Evolutionary conservation across 2,329 filamentous ascomycete genomes (phyloP), one percentile per base, ranked within the genome.

Genomic region (Sclerotinia nivalis): DNA sequence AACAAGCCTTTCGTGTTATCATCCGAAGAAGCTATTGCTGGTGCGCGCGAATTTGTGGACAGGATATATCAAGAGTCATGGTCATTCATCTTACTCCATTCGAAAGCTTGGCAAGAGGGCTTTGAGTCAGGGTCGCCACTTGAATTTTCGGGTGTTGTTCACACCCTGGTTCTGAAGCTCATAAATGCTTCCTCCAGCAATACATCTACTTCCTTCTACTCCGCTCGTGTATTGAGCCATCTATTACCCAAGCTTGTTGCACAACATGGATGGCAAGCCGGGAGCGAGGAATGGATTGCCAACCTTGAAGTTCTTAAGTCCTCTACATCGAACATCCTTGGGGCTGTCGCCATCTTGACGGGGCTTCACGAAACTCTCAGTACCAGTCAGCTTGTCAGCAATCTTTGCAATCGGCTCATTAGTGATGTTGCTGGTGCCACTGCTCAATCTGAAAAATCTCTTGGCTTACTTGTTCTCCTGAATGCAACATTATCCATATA

Each of bases 351-450:
- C 0, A 77, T 88, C 3, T 75, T 89, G 3, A 75, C 80, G 0
- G 87, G 87, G 0, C 81, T 88, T 40, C 84, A 84, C 2, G 83
- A 87, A 73, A 78, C 81, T 2, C 70, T 74, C 9, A 80, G 81
- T 5, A 77, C 81, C 0, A 87, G 85, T 0, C 86, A 83, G 72
- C 71, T 79, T 0, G 78, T 86, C 31, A 85, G 80, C 68, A 88
- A 81, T 65, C 82, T 90, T 54, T 86, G 84, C 76, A 89, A 89
- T 74, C 83, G 85, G 18, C 81, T 90, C 0, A 81, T 89, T 45
- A 89, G 87, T 73, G 87, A 90, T 71, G 75, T 88, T n/a, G 83
- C 86, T 0, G 86, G 84, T 9, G 82, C 84, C 0, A 81, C 80
- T 6, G 77, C 81, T 0, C 76, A 80, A 1, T 76, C 80, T 0